A percentile compares a stretch with the other conserved stretches of the same genome.
These are phyloP conservation scores for Cupressus sempervirens DNA, from an alignment of 75 land plant genomes.

Conservation along the genomic window DNA sequence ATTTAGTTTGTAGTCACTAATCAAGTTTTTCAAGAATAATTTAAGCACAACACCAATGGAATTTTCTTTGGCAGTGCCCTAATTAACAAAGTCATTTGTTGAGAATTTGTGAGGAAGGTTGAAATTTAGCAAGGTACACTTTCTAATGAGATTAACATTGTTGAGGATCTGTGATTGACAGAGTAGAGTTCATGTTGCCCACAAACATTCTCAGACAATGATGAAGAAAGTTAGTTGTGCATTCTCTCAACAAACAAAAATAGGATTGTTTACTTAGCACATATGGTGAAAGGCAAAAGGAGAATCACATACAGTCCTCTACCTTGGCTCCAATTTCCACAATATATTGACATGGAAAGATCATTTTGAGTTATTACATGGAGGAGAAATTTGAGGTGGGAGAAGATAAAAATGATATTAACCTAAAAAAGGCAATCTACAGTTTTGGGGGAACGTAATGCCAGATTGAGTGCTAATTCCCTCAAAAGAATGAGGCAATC, in stretches of 20 bases:
- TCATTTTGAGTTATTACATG: not conserved
- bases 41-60: too few relatives aligned
- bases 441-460: not conserved
- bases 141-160: not conserved
- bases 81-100: too few relatives aligned
- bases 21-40: not conserved
- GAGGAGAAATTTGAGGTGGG: not conserved
- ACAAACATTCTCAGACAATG: not conserved
- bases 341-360: not conserved
- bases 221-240: not conserved
- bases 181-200: constrained; percentile 3
- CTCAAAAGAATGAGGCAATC: constrained; percentile 4
- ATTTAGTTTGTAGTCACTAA: not conserved
- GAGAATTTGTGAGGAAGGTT: not conserved
- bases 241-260: not conserved
- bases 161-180: not conserved
- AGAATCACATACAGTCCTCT: not conserved
- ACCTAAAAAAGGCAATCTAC: not conserved
- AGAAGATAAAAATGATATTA: not conserved
- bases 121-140: not conserved
- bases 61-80: too few relatives aligned
- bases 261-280: too few relatives aligned
- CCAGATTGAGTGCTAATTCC: not conserved
- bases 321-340: not conserved
- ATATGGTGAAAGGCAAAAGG: not conserved